Percentiles rank a stretch among this genome's conserved stretches.
phyloP scores from a whole-genome alignment of 768 basidiomycete species.

The Russula compacta region DNA sequence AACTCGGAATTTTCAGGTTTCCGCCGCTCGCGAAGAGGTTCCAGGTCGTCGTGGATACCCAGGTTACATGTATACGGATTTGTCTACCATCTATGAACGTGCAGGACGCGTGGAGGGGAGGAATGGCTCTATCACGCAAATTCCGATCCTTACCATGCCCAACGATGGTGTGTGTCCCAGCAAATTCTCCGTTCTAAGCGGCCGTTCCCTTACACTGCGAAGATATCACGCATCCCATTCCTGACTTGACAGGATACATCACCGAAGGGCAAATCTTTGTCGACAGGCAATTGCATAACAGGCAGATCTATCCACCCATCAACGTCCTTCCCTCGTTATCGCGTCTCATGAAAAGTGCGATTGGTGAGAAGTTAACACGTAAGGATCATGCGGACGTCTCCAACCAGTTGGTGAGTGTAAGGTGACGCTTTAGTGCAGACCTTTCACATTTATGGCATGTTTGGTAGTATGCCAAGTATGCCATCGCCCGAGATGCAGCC shows the following conservation, averaged over 20 bases:
- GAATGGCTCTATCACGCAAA: constrained; percentile 99
- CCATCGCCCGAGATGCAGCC: constrained; percentile 93
- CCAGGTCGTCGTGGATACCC: constrained; percentile 99
- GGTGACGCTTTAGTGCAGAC: constrained; percentile 2
- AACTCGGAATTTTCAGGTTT: constrained; percentile 48
- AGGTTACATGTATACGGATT: constrained; percentile 98
- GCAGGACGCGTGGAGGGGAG: constrained; percentile 96
- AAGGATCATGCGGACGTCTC: constrained; percentile 99
- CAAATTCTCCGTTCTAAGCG: constrained; percentile 10
- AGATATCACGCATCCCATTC: constrained; percentile 99
- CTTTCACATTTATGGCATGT: constrained; percentile 18
- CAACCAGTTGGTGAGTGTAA: constrained; percentile 77
- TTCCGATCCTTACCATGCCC: constrained; percentile 99
- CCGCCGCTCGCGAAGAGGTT: constrained; percentile 97
- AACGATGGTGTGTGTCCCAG: constrained; percentile 71
- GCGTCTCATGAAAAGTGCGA: constrained; percentile 99
- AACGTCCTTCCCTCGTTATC: constrained; percentile 98
- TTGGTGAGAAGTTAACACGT: constrained; percentile 93
- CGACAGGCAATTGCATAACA: constrained; percentile 93
- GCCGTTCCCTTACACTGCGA: constrained; percentile 2
- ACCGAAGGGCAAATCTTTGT: constrained; percentile 99
- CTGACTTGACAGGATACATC: constrained; percentile 98
- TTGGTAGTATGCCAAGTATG: constrained; percentile 90
- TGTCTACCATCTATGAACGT: constrained; percentile 99
- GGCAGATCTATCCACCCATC: constrained; percentile 98